Evolutionary conservation across 345 rosid genomes (phyloP).

Genomic region (Populus pruinosa): DNA sequence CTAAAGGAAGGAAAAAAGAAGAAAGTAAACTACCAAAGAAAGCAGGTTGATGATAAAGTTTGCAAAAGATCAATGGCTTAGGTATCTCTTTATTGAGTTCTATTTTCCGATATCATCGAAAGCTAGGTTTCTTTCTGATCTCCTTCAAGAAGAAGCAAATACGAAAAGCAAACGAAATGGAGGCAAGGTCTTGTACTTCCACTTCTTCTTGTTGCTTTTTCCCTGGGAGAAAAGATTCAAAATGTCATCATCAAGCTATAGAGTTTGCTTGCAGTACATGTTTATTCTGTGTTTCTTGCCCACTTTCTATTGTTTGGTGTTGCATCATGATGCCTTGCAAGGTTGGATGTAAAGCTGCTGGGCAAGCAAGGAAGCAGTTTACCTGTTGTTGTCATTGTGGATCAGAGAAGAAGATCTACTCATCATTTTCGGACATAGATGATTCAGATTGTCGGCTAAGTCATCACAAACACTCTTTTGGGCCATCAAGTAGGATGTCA

Average conservation of each 20-base stretch:
- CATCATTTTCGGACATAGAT: conserved; percentile 66
- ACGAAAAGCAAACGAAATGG: background rate
- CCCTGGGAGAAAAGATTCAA: conserved; percentile 4
- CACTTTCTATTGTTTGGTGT: conserved; percentile 54
- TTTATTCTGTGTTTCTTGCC: conserved; percentile 55
- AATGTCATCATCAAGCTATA: conserved; percentile 24
- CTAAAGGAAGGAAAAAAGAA: background rate
- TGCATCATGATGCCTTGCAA: conserved; percentile 56
- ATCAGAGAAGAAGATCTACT: conserved; percentile 37
- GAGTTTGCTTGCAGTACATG: conserved; percentile 56
- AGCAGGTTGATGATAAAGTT: background rate
- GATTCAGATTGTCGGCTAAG: conserved; percentile 33
- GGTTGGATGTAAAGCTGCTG: conserved; percentile 43
- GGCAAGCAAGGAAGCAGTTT: conserved; percentile 8
- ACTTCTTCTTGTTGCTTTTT: background rate
- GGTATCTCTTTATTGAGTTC: too few species aligned
- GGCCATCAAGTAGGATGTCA: conserved; percentile 4
- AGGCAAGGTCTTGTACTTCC: background rate
- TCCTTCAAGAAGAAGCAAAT: background rate
- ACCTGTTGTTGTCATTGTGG: conserved; percentile 30
- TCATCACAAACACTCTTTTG: background rate
- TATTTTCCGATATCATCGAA: too few species aligned
- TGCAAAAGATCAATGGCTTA: too few species aligned
- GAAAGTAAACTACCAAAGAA: too few species aligned
- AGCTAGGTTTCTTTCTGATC: too few species aligned